Evolutionary conservation across 176 grass and related monocot genomes (phyloP).

Genomic region (Carex cristatella): DNA sequence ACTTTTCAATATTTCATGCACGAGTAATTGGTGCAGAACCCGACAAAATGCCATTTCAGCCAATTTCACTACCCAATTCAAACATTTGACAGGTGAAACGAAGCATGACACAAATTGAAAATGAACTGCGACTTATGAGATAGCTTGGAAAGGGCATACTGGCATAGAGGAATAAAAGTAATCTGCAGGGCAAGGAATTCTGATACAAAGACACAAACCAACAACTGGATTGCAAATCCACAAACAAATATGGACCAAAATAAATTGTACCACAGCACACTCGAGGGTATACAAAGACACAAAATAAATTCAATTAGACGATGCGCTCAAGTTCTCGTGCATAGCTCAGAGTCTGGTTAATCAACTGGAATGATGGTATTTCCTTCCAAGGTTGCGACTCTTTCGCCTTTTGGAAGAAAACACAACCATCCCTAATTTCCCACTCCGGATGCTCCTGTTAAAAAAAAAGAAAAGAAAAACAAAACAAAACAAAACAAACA

Average conservation of each 20-base stretch:
- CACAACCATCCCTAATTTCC: slow-evolving; percentile 60
- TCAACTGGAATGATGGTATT: slow-evolving; percentile 65
- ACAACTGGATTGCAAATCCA: slow-evolving; percentile 4
- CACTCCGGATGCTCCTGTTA: slow-evolving; percentile 78
- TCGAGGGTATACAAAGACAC: neutral
- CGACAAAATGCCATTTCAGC: neutral
- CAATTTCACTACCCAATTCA: too few species aligned
- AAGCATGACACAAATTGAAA: neutral
- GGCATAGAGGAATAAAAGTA: neutral
- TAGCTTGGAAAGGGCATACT: neutral
- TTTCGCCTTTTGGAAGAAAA: slow-evolving; percentile 85
- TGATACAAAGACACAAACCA: neutral
- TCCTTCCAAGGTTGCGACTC: slow-evolving; percentile 89
- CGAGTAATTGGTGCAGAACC: neutral
- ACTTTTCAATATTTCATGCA: neutral
- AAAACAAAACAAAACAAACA: neutral
- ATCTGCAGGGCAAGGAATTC: neutral
- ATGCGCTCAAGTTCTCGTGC: slow-evolving; percentile 67
- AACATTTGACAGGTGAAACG: neutral
- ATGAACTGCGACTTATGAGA: neutral
- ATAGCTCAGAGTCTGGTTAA: slow-evolving; percentile 59
- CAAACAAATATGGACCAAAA: neutral
- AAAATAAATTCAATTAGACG: slow-evolving; percentile 37
- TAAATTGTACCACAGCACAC: slow-evolving; percentile 2
- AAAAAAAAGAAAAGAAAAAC: neutral